phyloP scores from a whole-genome alignment of 257 asterid species.

The Gentiana macrophylla region DNA sequence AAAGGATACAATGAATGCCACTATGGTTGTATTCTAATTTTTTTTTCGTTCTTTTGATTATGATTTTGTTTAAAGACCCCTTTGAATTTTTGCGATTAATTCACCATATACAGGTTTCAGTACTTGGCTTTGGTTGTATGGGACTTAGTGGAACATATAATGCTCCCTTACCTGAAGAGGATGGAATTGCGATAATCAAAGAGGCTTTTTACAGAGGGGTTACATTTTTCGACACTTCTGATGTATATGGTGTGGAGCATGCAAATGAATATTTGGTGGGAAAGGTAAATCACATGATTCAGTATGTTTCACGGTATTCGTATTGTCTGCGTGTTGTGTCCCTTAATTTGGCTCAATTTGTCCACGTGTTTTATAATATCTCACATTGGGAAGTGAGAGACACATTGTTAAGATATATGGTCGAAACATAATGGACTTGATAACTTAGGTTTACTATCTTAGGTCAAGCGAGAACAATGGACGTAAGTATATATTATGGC shows the following conservation, averaged over 20 bases:
- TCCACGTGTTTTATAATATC: too few relatives aligned
- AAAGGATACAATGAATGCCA: too few relatives aligned
- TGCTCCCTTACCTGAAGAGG: slow-evolving; percentile 41
- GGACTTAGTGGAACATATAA: slow-evolving; percentile 40
- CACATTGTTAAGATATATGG: too few relatives aligned
- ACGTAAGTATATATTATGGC: too few relatives aligned
- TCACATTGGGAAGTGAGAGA: too few relatives aligned
- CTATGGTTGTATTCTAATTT: background rate
- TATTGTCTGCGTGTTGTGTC: too few relatives aligned
- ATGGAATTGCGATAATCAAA: slow-evolving; percentile 25
- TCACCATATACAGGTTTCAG: slow-evolving; percentile 26
- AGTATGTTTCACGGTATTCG: too few relatives aligned
- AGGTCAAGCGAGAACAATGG: too few relatives aligned
- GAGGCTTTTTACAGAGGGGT: slow-evolving; percentile 38
- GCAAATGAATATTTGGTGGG: slow-evolving; percentile 45
- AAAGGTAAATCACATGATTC: slow-evolving; percentile 22
- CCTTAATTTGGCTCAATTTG: too few relatives aligned
- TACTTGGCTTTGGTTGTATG: slow-evolving; percentile 41
- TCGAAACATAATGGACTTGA: too few relatives aligned
- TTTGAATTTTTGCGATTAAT: background rate
- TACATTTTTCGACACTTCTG: slow-evolving; percentile 45
- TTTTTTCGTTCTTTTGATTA: background rate
- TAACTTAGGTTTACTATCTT: too few relatives aligned
- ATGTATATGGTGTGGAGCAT: slow-evolving; percentile 22
- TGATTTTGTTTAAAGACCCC: background rate